Base-by-base conservation (phyloP, 148 eudicot genomes). In the Fallopia convolvulus region DNA sequence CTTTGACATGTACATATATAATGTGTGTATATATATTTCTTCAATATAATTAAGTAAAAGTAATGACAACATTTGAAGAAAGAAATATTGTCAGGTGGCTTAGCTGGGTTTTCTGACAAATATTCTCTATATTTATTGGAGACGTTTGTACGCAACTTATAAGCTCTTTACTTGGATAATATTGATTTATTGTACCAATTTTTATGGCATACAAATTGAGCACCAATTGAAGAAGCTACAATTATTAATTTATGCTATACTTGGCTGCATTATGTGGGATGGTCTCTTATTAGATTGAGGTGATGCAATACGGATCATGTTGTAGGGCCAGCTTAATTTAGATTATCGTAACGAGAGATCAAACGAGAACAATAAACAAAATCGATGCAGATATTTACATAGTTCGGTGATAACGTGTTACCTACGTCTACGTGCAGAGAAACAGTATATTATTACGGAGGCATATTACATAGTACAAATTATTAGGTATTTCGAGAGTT, bases 241-340 rank as follows among this genome's bases (percentile, higher is more conserved):
- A 50, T 58, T 58, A 20, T 58, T 26, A 26, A 26, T 26, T 21
- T 58, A 20, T n/a, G 26, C 17, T 9, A 58, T 11, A 58, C 4
- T 63, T 63, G 70, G 70, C 39, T 63, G 70, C 2, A 63, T 63
- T 63, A 30, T 63, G 70, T 63, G 65, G 65, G 65, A 8, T 58
- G 30, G 65, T 58, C 65, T 58, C 70, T 26, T 63, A 30, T 63
- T 10, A 11, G 39, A 63, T 63, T 30, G 18, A 30, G 8, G 70
- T 63, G 70, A 63, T 30, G 26, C 6, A 61, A 61, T 61, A 23
- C 4, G 15, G 23, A 61, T 61, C 68, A 23, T 30, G 39, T 63
- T 17, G 72, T 39, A 36, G 72, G 72, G 10, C 44, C 44, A 33
- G 47, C 47, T 44, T 44, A 14, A 68, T 11, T 14, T 36, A 3